Evolutionary conservation across 192 early-diverging fungal genomes (phyloP).

Genomic region (Rhizophlyctis rosea): DNA sequence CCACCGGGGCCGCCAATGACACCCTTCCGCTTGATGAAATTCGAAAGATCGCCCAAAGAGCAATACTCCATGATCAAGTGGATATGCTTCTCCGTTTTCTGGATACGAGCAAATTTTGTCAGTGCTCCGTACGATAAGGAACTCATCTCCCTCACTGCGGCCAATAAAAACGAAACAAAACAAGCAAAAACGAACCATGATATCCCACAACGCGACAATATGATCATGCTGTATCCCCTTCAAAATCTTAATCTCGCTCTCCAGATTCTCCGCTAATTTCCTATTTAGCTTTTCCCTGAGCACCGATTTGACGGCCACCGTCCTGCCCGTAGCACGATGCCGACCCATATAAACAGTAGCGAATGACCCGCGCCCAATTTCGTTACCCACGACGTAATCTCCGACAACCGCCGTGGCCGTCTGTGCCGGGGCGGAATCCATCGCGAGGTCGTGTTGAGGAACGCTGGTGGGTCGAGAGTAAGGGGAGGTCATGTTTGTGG

Average conservation of each 20-base stretch:
- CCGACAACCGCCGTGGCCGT: conserved; percentile 50
- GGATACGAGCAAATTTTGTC: conserved; percentile 1
- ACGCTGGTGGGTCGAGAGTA: too few species aligned
- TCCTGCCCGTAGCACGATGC: conserved; percentile 9
- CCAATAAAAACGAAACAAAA: too few species aligned
- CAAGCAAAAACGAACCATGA: conserved; percentile 58
- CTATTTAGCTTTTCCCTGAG: conserved; percentile 82
- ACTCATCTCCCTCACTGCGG: too few species aligned
- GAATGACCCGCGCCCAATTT: conserved; percentile 95
- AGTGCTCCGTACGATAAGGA: too few species aligned
- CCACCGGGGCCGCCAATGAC: conserved; percentile 11
- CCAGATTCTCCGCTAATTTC: conserved; percentile 88
- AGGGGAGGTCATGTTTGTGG: too few species aligned
- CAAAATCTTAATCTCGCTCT: conserved; percentile 93
- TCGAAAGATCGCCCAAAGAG: conserved; percentile 87
- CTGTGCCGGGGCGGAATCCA: conserved; percentile 5
- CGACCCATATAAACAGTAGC: conserved; percentile 77
- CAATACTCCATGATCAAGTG: conserved; percentile 99
- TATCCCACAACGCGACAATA: conserved; percentile 86
- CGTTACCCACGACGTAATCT: conserved; percentile 71
- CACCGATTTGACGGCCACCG: conserved; percentile 92
- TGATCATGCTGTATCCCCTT: conserved; percentile 78
- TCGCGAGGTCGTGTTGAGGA: not conserved
- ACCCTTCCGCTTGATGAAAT: conserved; percentile 73
- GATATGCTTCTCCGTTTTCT: conserved; percentile 92